These are phyloP conservation scores for Tulasnella sp. DNA, from an alignment of 768 basidiomycete species.

Conservation along the genomic window DNA sequence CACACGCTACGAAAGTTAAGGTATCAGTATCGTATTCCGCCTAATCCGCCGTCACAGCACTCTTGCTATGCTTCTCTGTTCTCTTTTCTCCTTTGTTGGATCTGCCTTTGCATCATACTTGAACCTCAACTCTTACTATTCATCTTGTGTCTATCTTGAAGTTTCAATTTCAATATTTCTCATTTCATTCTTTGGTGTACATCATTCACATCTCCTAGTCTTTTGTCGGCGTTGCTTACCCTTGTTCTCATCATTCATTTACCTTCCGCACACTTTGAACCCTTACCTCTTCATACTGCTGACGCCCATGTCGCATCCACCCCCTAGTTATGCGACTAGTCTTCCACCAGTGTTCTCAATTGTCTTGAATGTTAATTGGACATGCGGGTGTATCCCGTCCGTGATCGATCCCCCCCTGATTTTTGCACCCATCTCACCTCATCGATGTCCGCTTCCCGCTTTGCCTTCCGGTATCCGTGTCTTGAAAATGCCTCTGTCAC, in stretches of 20 bases:
- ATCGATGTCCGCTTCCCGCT: constrained; percentile 10
- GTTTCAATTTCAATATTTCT: background rate
- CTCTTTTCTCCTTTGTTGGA: background rate
- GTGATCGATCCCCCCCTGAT: background rate
- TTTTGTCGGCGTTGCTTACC: background rate
- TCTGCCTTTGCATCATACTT: background rate
- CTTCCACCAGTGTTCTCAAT: background rate
- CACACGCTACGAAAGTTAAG: background rate
- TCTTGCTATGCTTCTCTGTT: background rate
- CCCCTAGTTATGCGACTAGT: background rate
- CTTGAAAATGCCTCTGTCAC: constrained; percentile 56
- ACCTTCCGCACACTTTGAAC: background rate
- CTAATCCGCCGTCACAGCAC: background rate
- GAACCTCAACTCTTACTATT: background rate
- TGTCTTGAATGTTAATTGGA: background rate
- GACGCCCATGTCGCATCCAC: background rate
- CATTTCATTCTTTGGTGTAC: background rate
- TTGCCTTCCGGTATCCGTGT: constrained; percentile 30
- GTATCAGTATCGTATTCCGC: background rate
- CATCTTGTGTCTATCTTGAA: background rate
- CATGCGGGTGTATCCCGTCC: background rate
- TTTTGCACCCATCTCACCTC: background rate
- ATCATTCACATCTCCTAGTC: background rate
- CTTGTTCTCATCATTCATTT: background rate
- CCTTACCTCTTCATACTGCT: background rate